These are phyloP conservation scores for Fusarium keratoplasticum DNA, from an alignment of 2,329 filamentous ascomycete genomes.

Conservation along the genomic window DNA sequence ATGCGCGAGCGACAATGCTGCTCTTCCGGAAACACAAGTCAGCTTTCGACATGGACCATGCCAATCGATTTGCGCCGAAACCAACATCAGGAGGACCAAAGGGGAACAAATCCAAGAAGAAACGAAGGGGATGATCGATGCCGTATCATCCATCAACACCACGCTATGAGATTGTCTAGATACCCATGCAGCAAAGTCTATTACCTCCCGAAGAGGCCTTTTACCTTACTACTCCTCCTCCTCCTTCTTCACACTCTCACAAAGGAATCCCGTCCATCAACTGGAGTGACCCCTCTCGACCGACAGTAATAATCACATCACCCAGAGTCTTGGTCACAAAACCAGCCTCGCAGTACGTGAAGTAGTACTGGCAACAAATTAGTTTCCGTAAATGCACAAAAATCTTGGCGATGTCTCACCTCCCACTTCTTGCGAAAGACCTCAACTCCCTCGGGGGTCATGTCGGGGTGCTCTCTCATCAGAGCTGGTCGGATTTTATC, in stretches of 20 bases:
- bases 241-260: conserved; percentile 45
- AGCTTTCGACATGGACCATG: conserved; percentile 85
- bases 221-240: too few species aligned
- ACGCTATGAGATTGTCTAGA: conserved; percentile 19
- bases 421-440: conserved; percentile 80
- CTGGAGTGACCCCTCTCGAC: conserved; percentile 72
- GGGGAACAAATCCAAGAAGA: conserved; percentile 56
- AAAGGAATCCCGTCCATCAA: conserved; percentile 78
- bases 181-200: conserved; percentile 32
- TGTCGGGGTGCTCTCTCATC: conserved; percentile 65
- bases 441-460: conserved; percentile 71
- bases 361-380: conserved; percentile 70
- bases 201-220: neutral
- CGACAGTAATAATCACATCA: conserved; percentile 78
- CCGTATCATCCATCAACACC: neutral
- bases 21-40: conserved; percentile 86
- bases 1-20: conserved; percentile 91
- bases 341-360: conserved; percentile 79
- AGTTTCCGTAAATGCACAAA: conserved; percentile 19
- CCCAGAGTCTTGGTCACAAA: conserved; percentile 79
- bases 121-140: conserved; percentile 47
- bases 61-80: conserved; percentile 70
- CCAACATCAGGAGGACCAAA: conserved; percentile 41
- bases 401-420: conserved; percentile 51
- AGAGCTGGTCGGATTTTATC: conserved; percentile 70